Percentiles rank a stretch among this genome's conserved stretches.
Evolutionary conservation across 1,284 basidiomycete species (phyloP).

Genomic region (Tremellales sp.): DNA sequence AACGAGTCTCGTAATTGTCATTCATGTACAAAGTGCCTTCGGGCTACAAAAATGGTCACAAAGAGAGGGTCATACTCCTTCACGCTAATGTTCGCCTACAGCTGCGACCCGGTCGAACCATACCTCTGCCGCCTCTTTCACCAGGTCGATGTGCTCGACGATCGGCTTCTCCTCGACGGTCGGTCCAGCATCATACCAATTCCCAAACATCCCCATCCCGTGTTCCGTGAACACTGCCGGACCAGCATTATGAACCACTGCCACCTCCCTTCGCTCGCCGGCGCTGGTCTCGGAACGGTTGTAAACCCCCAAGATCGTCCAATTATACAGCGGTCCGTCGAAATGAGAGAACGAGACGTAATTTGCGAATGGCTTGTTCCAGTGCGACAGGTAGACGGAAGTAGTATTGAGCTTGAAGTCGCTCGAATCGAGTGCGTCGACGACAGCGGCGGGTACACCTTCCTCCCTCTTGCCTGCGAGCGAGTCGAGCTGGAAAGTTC

Average conservation of each 20-base stretch:
- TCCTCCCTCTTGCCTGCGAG: constrained; percentile 1
- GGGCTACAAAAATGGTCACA: too few relatives aligned
- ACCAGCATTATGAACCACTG: constrained; percentile 3
- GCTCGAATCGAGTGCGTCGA: background rate
- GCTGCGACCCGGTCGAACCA: constrained; percentile 20
- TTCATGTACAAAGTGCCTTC: too few relatives aligned
- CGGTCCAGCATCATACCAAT: constrained; percentile 19
- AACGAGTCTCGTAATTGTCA: too few relatives aligned
- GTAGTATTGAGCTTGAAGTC: background rate
- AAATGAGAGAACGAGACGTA: constrained; percentile 18
- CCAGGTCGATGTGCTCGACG: constrained; percentile 2
- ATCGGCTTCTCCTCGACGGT: constrained; percentile 6
- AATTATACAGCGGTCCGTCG: constrained; percentile 15
- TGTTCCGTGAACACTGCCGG: constrained; percentile 9
- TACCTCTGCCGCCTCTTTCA: constrained; percentile 20
- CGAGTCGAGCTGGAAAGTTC: constrained; percentile 5
- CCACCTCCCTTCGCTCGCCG: background rate
- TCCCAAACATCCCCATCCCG: constrained; percentile 21
- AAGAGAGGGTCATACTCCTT: too few relatives aligned
- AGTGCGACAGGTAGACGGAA: constrained; percentile 10
- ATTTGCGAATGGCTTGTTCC: constrained; percentile 13
- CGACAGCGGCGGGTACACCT: background rate
- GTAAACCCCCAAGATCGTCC: background rate
- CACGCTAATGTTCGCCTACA: too few relatives aligned
- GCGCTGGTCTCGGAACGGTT: background rate